Conservation (phyloP, 345 rosid species). For the Trapa bicornis region DNA sequence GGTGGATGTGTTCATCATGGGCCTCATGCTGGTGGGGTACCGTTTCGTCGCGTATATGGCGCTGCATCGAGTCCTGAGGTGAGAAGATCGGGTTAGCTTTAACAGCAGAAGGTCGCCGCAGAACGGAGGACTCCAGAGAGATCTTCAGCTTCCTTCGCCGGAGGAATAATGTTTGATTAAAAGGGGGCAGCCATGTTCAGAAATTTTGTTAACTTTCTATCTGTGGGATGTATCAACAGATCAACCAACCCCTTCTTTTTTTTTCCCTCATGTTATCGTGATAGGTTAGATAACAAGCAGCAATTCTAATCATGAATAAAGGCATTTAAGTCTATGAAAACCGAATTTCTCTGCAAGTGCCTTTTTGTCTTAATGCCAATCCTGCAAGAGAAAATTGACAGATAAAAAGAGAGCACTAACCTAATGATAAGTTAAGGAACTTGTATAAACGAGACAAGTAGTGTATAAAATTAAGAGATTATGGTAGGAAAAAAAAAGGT, state of each 20-base stretch:
- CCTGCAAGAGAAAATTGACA: conserved; percentile 13
- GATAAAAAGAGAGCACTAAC: conserved; percentile 17
- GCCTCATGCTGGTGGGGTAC: conserved; percentile 82
- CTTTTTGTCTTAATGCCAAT: conserved; percentile 9
- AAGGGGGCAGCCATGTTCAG: conserved; percentile 19
- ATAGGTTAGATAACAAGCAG: conserved; percentile 17
- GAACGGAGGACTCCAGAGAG: background rate
- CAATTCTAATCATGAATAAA: conserved; percentile 16
- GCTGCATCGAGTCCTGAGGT: conserved; percentile 60
- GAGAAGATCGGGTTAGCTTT: conserved; percentile 10
- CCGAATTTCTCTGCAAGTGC: conserved; percentile 1
- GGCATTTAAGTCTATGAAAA: conserved; percentile 6
- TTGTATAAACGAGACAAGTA: conserved; percentile 3
- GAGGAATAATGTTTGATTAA: conserved; percentile 34
- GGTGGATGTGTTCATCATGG: conserved; percentile 81
- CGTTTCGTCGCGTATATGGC: conserved; percentile 77
- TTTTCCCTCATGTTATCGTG: background rate
- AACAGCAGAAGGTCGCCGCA: background rate
- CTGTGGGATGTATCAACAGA: conserved; percentile 16
- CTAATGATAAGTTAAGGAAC: conserved; percentile 10
- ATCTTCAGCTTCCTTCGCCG: conserved; percentile 26
- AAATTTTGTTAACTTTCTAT: conserved; percentile 23
- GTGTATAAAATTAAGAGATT: background rate
- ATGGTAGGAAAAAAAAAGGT: no score
- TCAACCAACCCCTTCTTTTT: conserved; percentile 6